Evolutionary conservation across 768 basidiomycete genomes (phyloP).

Genomic region (Strobilomyces dryophilus): DNA sequence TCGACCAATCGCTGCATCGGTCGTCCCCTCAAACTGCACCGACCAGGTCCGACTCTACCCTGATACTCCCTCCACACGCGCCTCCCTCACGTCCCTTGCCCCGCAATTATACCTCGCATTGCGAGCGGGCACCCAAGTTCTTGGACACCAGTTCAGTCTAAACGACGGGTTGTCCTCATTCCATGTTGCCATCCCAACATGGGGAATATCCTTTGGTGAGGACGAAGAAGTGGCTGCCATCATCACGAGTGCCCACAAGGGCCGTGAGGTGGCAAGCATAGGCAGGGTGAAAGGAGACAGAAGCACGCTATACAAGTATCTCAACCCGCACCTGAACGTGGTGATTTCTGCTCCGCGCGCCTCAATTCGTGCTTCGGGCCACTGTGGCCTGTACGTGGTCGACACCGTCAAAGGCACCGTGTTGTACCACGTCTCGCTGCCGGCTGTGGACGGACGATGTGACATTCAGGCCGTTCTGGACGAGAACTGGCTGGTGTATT

Average conservation of each 20-base stretch:
- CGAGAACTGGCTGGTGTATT: constrained; percentile 94
- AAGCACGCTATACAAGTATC: constrained; percentile 89
- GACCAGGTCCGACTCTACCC: constrained; percentile 65
- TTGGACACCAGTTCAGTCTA: constrained; percentile 52
- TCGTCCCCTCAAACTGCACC: neutral
- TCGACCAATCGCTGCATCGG: neutral
- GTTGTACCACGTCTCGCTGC: constrained; percentile 61
- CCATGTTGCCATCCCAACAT: constrained; percentile 56
- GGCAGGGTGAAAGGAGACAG: constrained; percentile 87
- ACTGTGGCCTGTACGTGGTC: constrained; percentile 71
- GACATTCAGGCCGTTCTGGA: constrained; percentile 64
- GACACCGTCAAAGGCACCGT: constrained; percentile 76
- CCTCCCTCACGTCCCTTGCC: constrained; percentile 41
- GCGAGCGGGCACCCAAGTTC: constrained; percentile 44
- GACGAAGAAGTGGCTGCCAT: constrained; percentile 57
- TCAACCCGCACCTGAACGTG: constrained; percentile 76
- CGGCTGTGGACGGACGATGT: constrained; percentile 43
- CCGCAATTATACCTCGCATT: constrained; percentile 55
- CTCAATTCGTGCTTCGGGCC: constrained; percentile 13
- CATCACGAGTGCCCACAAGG: constrained; percentile 38
- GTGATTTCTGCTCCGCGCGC: constrained; percentile 49
- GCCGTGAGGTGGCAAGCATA: constrained; percentile 62
- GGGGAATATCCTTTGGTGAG: constrained; percentile 55
- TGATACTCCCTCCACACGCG: constrained; percentile 43
- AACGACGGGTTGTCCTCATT: constrained; percentile 40